Conservation (phyloP, 2,329 filamentous ascomycete genomes). For the Alternaria arbusti region DNA sequence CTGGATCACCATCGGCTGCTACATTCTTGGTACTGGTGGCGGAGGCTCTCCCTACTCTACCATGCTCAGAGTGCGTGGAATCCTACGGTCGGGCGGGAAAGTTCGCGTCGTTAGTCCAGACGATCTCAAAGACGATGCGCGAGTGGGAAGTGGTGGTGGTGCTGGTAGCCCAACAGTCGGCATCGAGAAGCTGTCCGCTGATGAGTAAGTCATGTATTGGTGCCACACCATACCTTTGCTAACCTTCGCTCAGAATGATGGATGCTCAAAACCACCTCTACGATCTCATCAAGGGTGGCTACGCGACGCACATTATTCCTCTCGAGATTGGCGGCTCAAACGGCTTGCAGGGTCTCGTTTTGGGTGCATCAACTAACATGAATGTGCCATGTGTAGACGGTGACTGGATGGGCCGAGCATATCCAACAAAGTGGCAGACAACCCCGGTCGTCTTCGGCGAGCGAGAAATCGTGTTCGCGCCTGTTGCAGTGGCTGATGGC, state of each 20-base stretch:
- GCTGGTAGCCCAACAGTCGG: conserved; percentile 54
- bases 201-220: conserved; percentile 41
- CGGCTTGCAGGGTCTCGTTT: conserved; percentile 49
- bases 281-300: conserved; percentile 38
- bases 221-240: not conserved
- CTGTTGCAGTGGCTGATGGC: conserved; percentile 49
- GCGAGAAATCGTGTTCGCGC: conserved; percentile 48
- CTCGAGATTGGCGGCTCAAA: conserved; percentile 58
- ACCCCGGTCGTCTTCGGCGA: conserved; percentile 53
- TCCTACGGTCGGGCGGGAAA: conserved; percentile 49
- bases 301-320: conserved; percentile 46
- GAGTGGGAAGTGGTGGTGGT: conserved; percentile 55
- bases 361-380: conserved; percentile 49
- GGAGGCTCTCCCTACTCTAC: conserved; percentile 56
- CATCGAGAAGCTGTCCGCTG: conserved; percentile 52
- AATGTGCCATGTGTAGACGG: conserved; percentile 54
- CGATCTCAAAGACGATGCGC: conserved; percentile 52
- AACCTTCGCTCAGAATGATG: conserved; percentile 38
- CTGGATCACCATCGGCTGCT: conserved; percentile 57
- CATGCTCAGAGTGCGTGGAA: conserved; percentile 52
- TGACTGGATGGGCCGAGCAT: conserved; percentile 58
- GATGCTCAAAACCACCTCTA: conserved; percentile 48
- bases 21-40: conserved; percentile 57
- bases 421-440: conserved; percentile 55
- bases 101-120: conserved; percentile 52